Conservation (phyloP, 495 filamentous ascomycete genomes). For the Parachaetomium inaequale region DNA sequence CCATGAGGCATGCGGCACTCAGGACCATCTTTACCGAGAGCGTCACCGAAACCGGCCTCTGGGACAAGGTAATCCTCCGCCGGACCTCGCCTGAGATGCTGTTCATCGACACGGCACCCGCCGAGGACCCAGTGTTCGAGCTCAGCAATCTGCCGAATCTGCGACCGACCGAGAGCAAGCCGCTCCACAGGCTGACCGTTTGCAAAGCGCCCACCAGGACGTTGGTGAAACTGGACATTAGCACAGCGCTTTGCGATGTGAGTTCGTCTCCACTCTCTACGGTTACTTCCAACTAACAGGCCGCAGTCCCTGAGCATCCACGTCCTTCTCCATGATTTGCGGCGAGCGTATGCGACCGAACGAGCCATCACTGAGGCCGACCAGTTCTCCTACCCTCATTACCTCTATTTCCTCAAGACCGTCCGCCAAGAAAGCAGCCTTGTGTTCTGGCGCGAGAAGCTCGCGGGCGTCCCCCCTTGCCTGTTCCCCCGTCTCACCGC, state of each 20-base stretch:
- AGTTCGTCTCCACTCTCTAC: neutral
- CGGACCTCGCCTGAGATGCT: slow-evolving; percentile 46
- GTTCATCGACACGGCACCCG: slow-evolving; percentile 42
- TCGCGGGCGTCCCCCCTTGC: slow-evolving; percentile 36
- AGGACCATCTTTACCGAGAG: slow-evolving; percentile 46
- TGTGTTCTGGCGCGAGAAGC: slow-evolving; percentile 43
- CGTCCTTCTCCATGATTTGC: slow-evolving; percentile 42
- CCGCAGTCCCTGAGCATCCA: slow-evolving; percentile 38
- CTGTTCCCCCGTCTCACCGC: slow-evolving; percentile 39
- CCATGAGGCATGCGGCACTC: slow-evolving; percentile 38
- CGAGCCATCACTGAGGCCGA: slow-evolving; percentile 27
- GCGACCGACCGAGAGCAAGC: slow-evolving; percentile 34
- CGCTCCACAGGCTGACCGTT: slow-evolving; percentile 45
- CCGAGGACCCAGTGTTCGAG: slow-evolving; percentile 41
- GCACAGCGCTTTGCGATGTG: slow-evolving; percentile 44
- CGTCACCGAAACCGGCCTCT: slow-evolving; percentile 38
- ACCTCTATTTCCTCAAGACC: slow-evolving; percentile 36
- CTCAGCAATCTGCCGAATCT: slow-evolving; percentile 41
- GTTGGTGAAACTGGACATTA: slow-evolving; percentile 45
- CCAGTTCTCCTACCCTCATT: slow-evolving; percentile 39
- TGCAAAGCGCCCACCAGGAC: slow-evolving; percentile 43
- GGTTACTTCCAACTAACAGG: neutral
- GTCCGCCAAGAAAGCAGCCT: slow-evolving; percentile 33
- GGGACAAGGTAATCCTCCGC: slow-evolving; percentile 42
- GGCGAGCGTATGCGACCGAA: slow-evolving; percentile 40